A percentile compares a stretch with the other conserved stretches of the same genome.
Evolutionary conservation across 306 rosid genomes (phyloP).

Genomic region (Datisca glomerata): DNA sequence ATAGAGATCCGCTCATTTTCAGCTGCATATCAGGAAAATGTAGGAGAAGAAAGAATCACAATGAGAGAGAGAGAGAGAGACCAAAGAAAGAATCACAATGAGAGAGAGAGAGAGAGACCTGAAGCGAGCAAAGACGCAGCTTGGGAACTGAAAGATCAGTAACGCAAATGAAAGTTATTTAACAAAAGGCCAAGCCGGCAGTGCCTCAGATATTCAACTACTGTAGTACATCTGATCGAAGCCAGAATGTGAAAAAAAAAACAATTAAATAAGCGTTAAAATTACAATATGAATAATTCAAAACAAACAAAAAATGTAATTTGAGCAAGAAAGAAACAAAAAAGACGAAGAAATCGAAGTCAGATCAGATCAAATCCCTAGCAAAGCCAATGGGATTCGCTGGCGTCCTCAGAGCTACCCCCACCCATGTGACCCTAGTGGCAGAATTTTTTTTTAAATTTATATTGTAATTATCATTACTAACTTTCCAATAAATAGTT

Average conservation of each 20-base stretch:
- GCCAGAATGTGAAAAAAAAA: no score
- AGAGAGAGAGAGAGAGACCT: conserved; percentile 12
- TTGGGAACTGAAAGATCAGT: background rate
- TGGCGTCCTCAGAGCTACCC: conserved; percentile 7
- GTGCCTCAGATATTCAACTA: no score
- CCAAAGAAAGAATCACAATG: background rate
- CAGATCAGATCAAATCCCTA: conserved; percentile 4
- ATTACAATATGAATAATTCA: no score
- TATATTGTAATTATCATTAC: no score
- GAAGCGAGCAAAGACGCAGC: conserved; percentile 1
- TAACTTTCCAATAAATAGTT: no score
- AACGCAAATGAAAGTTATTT: no score
- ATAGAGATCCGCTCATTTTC: background rate
- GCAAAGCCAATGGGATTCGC: conserved; percentile 7
- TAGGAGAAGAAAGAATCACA: background rate
- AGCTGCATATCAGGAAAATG: background rate
- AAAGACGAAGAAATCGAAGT: conserved; percentile 9
- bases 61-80: background rate
- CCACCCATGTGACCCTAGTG: background rate
- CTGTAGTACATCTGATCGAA: no score
- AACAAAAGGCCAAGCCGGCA: no score
- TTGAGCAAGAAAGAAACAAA: background rate
- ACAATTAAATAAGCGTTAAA: no score
- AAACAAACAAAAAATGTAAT: no score
- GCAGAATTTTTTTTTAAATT: background rate